phyloP scores from a whole-genome alignment of 768 basidiomycete species.

The Inosperma sp. region DNA sequence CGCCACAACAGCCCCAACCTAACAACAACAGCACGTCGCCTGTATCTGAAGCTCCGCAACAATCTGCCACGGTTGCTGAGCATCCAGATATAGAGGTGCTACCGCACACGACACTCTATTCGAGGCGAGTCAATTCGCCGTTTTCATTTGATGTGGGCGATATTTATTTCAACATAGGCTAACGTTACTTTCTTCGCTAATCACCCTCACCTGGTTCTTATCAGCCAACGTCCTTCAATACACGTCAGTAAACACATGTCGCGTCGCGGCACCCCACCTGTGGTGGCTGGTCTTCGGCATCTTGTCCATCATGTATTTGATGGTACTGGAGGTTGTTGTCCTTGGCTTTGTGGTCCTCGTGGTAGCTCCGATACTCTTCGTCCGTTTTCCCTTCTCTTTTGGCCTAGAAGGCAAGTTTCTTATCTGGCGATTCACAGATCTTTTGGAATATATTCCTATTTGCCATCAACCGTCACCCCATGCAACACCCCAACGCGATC shows the following conservation, averaged over 20 bases:
- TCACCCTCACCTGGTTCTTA: constrained; percentile 80
- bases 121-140: constrained; percentile 32
- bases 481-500: constrained; percentile 69
- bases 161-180: constrained; percentile 35
- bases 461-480: constrained; percentile 74
- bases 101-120: constrained; percentile 20
- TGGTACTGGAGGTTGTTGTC: constrained; percentile 62
- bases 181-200: constrained; percentile 58
- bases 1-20: too few relatives aligned
- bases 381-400: constrained; percentile 33
- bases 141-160: not conserved
- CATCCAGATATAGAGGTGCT: not conserved
- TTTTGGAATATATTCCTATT: not conserved
- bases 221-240: constrained; percentile 78
- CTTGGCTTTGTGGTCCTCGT: constrained; percentile 76
- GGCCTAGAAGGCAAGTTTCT: not conserved
- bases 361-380: constrained; percentile 73
- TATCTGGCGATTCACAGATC: constrained; percentile 9
- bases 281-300: constrained; percentile 88
- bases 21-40: not conserved
- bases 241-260: constrained; percentile 69
- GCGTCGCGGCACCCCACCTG: constrained; percentile 68
- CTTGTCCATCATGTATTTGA: constrained; percentile 73
- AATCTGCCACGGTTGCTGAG: too few relatives aligned
- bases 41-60: not conserved